Base-by-base conservation (phyloP, 1,139 yeast species). In the Pichia sp. region DNA sequence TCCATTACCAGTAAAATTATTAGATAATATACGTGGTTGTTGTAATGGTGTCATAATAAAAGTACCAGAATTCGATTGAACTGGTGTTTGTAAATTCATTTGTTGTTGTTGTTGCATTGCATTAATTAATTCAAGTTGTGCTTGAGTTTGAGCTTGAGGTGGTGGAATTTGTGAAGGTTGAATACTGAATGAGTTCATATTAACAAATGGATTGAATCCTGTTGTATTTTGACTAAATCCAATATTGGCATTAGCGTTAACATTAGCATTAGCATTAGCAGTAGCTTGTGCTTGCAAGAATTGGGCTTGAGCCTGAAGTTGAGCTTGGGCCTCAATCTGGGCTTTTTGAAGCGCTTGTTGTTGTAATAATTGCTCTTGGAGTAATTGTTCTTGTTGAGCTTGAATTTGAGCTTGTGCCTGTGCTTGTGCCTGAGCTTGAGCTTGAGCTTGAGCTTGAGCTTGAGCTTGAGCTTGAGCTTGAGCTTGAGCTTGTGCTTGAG, bases 141-240 rank as follows among this genome's bases (percentile, higher is more conserved):
- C 18, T 18, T 18, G 18, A 18, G 18, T 10, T 36, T 51, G 52
- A 35, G 42, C 48, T 38, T 28, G 49, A 49, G 56, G 44, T 31
- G 34, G 48, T 45, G 28, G 50, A 48, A 40, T 37, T 40, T 46
- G 56, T 27, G 46, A 48, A 34, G 53, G 58, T 34, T 53, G 60
- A 42, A 53, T 18, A 50, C 53, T 49, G 28, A 51, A 51, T 28
- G 51, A 4, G 37, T 47, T 52, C 49, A 51, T 46, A 40, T 50
- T 47, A 10, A 58, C 45, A 46, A 62, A 59, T 33, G 65, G 66
- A 49, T 63, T 62, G 44, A 53, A 59, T 1, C 63, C 65, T 8
- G 66, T 60, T 11, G 57, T 47, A 44, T 62, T 65, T 11, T 39
- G 46, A 33, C 11, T 33, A 32, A 45, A 10, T 7, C 40, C 46